phyloP scores from a whole-genome alignment of 192 early-diverging fungal species.

The Coemansia sp. region DNA sequence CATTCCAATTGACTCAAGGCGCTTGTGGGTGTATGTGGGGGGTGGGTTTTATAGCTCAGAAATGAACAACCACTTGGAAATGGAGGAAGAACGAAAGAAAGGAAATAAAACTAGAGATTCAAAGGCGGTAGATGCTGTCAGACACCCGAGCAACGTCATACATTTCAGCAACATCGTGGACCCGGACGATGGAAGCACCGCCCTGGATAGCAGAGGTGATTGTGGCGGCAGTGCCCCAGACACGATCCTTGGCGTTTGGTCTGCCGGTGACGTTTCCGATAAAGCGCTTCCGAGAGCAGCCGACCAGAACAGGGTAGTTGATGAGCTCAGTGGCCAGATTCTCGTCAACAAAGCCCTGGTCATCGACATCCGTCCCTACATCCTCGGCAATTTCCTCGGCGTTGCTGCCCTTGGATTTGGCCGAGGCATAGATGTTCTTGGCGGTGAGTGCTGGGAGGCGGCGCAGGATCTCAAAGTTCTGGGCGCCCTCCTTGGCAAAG shows the following conservation, averaged over 20 bases:
- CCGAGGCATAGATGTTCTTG: slow-evolving; percentile 34
- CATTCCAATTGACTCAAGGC: no score
- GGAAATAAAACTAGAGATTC: slow-evolving; percentile 5
- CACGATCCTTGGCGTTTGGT: slow-evolving; percentile 67
- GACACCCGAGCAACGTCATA: slow-evolving; percentile 81
- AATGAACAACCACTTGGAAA: not conserved
- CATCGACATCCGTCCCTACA: slow-evolving; percentile 14
- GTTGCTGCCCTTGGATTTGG: slow-evolving; percentile 17
- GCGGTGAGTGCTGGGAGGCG: slow-evolving; percentile 61
- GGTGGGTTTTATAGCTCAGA: no score
- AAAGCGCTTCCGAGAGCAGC: slow-evolving; percentile 89
- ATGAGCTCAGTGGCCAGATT: slow-evolving; percentile 50
- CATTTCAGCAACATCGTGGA: slow-evolving; percentile 97
- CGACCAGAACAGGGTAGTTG: slow-evolving; percentile 81
- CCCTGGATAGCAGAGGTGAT: slow-evolving; percentile 78
- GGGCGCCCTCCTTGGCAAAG: slow-evolving; percentile 89
- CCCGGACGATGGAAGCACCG: slow-evolving; percentile 81
- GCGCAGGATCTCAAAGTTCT: slow-evolving; percentile 85
- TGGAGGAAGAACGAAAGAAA: not conserved
- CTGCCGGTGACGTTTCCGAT: slow-evolving; percentile 76
- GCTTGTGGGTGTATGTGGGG: no score
- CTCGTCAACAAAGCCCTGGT: slow-evolving; percentile 50
- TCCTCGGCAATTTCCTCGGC: not conserved
- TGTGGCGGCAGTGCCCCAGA: slow-evolving; percentile 90
- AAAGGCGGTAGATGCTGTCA: slow-evolving; percentile 64